phyloP scores from a whole-genome alignment of 208 protist species.

The Histomonas meleagridis region DNA sequence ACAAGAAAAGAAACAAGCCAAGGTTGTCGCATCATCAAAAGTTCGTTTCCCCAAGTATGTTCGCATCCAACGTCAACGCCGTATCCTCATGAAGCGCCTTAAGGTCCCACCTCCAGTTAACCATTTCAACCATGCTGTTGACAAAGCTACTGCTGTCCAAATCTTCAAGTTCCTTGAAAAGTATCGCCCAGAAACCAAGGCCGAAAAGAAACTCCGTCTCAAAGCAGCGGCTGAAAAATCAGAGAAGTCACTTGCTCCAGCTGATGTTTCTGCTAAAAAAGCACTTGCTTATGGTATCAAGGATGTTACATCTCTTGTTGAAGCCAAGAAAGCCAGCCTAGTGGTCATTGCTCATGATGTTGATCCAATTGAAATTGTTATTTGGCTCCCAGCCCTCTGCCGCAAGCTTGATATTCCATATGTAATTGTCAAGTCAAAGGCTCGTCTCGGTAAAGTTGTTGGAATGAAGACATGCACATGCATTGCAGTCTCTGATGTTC shows the following conservation, averaged over 20 bases:
- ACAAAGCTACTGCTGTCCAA: conserved; percentile 52
- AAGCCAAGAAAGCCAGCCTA: conserved; percentile 91
- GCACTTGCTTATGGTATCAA: conserved; percentile 89
- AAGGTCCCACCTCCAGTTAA: conserved; percentile 81
- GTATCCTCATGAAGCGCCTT: conserved; percentile 84
- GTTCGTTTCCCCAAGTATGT: conserved; percentile 85
- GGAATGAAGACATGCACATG: conserved; percentile 83
- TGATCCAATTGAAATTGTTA: conserved; percentile 94
- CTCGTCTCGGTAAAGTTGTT: conserved; percentile 82
- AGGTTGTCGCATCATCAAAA: neutral
- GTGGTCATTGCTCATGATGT: conserved; percentile 99
- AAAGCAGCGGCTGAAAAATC: conserved; percentile 64
- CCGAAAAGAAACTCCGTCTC: conserved; percentile 77
- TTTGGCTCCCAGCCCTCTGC: conserved; percentile 96
- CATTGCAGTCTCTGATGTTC: conserved; percentile 81
- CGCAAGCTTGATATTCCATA: conserved; percentile 93
- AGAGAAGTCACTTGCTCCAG: conserved; percentile 49
- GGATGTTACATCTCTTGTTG: conserved; percentile 85
- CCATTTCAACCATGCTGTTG: conserved; percentile 70
- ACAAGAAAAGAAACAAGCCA: neutral
- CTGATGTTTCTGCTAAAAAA: conserved; percentile 66
- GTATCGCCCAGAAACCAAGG: conserved; percentile 66
- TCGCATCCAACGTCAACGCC: conserved; percentile 87
- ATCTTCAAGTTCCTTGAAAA: conserved; percentile 72
- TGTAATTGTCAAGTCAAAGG: conserved; percentile 97